phyloP scores from a whole-genome alignment of 1,139 yeast genomes.

The Yamadazyma mexicana region DNA sequence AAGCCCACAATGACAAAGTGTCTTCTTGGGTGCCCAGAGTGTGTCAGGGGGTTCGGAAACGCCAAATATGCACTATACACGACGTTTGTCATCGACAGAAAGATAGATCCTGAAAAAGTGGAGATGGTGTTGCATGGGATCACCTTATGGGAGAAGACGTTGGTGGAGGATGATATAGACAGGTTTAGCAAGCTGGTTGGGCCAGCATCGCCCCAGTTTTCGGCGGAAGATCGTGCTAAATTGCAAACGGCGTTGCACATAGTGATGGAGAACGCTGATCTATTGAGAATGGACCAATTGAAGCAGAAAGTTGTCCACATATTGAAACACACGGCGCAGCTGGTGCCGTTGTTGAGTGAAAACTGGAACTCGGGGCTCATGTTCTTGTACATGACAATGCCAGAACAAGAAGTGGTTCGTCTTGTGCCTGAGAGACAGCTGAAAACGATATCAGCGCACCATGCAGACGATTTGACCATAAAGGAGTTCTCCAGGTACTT shows the following conservation, averaged over 20 bases:
- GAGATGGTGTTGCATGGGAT: conserved; percentile 51
- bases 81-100: conserved; percentile 51
- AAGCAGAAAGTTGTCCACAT: conserved; percentile 24
- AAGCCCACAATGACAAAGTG: conserved; percentile 39
- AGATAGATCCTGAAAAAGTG: conserved; percentile 49
- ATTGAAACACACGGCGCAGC: conserved; percentile 1
- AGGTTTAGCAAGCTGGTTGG: background rate
- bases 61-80: conserved; percentile 53
- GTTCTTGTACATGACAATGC: conserved; percentile 46
- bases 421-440: no score
- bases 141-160: conserved; percentile 49
- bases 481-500: conserved; percentile 52
- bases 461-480: conserved; percentile 4
- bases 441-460: background rate
- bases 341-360: background rate
- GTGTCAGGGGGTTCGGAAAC: conserved; percentile 51
- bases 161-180: conserved; percentile 14
- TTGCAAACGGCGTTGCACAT: conserved; percentile 1
- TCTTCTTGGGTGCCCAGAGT: conserved; percentile 49
- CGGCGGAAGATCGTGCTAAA: background rate
- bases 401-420: no score
- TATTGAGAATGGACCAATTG: conserved; percentile 30
- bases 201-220: no score
- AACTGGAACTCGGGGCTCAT: conserved; percentile 36
- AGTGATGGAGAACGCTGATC: conserved; percentile 38